Conservation (phyloP, 2,329 filamentous ascomycete genomes). For the Colletotrichum liriopes region DNA sequence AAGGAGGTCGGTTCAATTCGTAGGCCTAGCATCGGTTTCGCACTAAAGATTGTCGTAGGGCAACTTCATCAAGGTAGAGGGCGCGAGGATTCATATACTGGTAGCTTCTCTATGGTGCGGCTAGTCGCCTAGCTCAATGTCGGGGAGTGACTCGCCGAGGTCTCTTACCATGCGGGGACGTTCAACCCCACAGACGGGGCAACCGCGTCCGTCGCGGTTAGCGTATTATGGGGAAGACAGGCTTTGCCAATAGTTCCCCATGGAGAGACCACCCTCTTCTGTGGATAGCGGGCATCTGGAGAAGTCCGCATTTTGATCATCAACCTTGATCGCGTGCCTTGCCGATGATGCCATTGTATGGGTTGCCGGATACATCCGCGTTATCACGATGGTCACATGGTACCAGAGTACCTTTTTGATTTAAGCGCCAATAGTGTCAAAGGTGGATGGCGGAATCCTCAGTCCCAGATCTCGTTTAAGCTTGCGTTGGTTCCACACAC, state of each 20-base stretch:
- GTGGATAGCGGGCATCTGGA: slow-evolving; percentile 12
- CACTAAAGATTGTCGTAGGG: neutral
- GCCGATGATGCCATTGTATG: slow-evolving; percentile 5
- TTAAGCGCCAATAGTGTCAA: slow-evolving; percentile 7
- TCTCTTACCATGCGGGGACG: slow-evolving; percentile 15
- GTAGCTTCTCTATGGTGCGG: slow-evolving; percentile 31
- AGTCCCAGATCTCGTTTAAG: too few species aligned
- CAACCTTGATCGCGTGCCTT: slow-evolving; percentile 12
- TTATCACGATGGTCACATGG: neutral
- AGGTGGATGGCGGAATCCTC: too few species aligned
- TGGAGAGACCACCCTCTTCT: slow-evolving; percentile 1
- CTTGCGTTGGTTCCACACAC: too few species aligned
- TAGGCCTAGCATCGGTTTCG: neutral
- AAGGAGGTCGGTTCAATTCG: neutral
- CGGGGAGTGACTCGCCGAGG: slow-evolving; percentile 33
- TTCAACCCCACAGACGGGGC: slow-evolving; percentile 18
- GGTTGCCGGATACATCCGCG: slow-evolving; percentile 3
- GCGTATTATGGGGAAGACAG: slow-evolving; percentile 29
- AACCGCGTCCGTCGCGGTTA: slow-evolving; percentile 25
- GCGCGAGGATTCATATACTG: neutral
- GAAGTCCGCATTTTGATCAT: slow-evolving; percentile 1
- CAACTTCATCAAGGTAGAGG: neutral
- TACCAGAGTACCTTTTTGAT: neutral
- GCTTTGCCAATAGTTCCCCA: neutral
- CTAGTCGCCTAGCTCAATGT: slow-evolving; percentile 16